Evolutionary conservation across 352 stramenopile genomes (phyloP), one percentile per base, ranked within the genome.

Genomic region (Globisporangium canariense): DNA sequence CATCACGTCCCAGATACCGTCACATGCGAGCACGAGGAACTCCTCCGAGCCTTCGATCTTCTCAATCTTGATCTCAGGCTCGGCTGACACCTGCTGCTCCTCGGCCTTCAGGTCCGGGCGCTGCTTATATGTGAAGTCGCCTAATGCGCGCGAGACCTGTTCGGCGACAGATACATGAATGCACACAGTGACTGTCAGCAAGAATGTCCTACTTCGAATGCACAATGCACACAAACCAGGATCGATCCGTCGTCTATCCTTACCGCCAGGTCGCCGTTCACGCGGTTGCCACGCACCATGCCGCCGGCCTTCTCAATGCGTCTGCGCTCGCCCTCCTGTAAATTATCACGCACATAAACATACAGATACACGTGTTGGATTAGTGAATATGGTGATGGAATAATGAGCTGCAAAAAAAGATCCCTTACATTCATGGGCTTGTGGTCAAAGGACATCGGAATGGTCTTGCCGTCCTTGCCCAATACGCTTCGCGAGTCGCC

Each of bases 1-100:
- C 85, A 98, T 97, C 40, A 98, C 92, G 57, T 98, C 93, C 92
- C 93, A 98, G 57, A 98, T 96, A 45, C 92, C 93, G 60, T 98
- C 92, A 62, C 91, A 98, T 10, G 91, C 93, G 40, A 98, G 75
- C 18, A 98, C 68, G 4, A 98, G 69, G 61, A 97, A 97, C 70
- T 97, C 87, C 60, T 98, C 89, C 49, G 92, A 85, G 46, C 79
- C 77, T 56, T 93, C 80, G 10, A 90, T 78, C 61, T 69, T 50
- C 52, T 95, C 74, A 54, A 96, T 77, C 69, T 90, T 81, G 65
- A 97, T 86, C 16, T 98, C 93, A 0, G 93, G 90, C 66, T 96
- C 88, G 0, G 88, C 81, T 20, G 89, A 96, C 30, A 75, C 78
- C 65, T 97, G 84, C 66, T 97, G 90, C 73, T 91, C 63, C 25